Evolutionary conservation across 345 rosid genomes (phyloP).

Genomic region (Angophora floribunda): DNA sequence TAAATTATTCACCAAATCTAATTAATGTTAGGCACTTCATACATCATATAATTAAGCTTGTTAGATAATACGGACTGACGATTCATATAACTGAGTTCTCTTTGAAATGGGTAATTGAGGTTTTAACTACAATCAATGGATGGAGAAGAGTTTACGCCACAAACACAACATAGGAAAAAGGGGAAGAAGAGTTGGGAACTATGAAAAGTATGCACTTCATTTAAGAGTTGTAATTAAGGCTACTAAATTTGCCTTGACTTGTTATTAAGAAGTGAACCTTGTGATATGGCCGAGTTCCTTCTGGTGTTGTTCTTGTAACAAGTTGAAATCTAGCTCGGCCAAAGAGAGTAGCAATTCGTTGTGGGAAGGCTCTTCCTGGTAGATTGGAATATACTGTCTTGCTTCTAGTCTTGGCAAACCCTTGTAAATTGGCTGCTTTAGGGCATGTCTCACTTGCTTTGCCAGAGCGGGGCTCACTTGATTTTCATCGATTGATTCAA

Average conservation of each 20-base stretch:
- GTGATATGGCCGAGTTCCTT: background rate
- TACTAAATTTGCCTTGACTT: background rate
- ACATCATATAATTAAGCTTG: background rate
- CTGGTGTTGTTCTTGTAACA: background rate
- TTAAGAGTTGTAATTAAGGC: background rate
- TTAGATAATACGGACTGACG: background rate
- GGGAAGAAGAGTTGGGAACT: background rate
- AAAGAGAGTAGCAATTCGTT: background rate
- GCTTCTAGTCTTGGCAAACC: background rate
- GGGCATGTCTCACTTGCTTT: background rate
- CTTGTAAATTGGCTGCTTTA: background rate
- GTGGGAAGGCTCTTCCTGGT: background rate
- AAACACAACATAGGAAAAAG: background rate
- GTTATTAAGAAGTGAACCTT: background rate
- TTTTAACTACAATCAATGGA: background rate
- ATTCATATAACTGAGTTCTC: background rate
- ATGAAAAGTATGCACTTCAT: background rate
- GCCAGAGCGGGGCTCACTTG: background rate
- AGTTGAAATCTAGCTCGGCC: conserved; percentile 7
- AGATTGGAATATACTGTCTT: background rate
- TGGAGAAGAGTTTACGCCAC: background rate
- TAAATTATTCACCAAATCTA: background rate
- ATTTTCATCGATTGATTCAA: background rate
- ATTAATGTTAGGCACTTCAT: background rate
- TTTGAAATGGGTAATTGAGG: background rate